Evolutionary conservation across 345 rosid species (phyloP).

Genomic region (Bretschneidera sinensis): DNA sequence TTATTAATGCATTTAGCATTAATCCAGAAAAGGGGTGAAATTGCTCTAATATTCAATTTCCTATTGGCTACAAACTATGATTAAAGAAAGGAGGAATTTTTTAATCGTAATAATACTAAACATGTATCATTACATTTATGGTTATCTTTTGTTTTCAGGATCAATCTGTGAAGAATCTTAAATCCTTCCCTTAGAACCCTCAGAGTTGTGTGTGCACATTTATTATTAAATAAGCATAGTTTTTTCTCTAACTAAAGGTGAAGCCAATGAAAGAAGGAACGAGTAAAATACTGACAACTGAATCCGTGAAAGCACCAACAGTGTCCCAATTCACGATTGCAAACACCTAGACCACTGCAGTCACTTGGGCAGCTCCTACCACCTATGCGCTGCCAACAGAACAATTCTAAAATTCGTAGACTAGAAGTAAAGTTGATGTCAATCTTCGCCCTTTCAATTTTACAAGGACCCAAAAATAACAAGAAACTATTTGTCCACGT

Average conservation of each 20-base stretch:
- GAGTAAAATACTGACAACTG: conserved; percentile 39
- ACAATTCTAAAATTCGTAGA: too few relatives aligned
- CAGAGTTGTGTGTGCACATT: not conserved
- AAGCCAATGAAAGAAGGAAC: not conserved
- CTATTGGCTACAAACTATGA: too few relatives aligned
- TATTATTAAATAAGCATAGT: not conserved
- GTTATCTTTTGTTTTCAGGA: too few relatives aligned
- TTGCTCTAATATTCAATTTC: not conserved
- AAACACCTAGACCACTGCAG: conserved; percentile 85
- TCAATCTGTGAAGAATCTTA: too few relatives aligned
- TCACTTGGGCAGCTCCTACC: conserved; percentile 59
- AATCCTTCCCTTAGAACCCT: not conserved
- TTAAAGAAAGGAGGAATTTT: not conserved
- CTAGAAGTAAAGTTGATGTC: too few relatives aligned
- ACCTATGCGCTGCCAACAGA: conserved; percentile 56
- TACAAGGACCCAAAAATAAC: not conserved
- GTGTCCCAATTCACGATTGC: conserved; percentile 71
- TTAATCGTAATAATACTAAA: too few relatives aligned
- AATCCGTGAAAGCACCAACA: conserved; percentile 92
- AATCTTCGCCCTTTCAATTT: not conserved
- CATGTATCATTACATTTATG: too few relatives aligned
- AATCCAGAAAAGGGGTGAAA: not conserved
- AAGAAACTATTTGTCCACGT: not conserved
- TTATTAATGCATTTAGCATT: too few relatives aligned
- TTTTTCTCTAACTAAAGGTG: not conserved